These are phyloP conservation scores for Luzula sylvatica DNA, from an alignment of 176 grass and related monocot species.

Conservation along the genomic window DNA sequence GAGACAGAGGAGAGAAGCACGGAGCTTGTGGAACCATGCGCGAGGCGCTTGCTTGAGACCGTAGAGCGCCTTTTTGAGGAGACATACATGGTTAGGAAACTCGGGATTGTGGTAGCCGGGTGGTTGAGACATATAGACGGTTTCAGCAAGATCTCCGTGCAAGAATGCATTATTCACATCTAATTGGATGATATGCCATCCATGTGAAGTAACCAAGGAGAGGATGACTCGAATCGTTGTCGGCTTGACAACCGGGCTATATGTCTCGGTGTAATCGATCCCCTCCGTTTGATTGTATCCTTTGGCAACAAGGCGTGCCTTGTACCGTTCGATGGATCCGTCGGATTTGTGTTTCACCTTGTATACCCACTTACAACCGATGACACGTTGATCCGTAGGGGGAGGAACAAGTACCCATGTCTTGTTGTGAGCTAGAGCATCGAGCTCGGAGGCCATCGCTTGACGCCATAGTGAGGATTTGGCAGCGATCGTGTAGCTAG, in stretches of 20 bases:
- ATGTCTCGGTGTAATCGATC: too few species aligned
- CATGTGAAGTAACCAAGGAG: neutral
- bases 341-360: neutral
- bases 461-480: neutral
- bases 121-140: neutral
- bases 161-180: constrained; percentile 4
- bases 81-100: neutral
- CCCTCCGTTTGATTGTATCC: too few species aligned
- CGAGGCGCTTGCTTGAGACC: neutral
- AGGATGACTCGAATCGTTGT: neutral
- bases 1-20: neutral
- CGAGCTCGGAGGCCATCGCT: neutral
- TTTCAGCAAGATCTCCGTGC: neutral
- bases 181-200: too few species aligned
- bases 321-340: too few species aligned
- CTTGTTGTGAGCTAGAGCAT: too few species aligned
- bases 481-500: neutral
- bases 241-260: neutral
- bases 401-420: neutral
- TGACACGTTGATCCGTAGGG: neutral
- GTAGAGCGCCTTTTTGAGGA: too few species aligned
- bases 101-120: neutral
- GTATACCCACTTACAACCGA: constrained; percentile 4
- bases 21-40: neutral
- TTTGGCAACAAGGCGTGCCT: too few species aligned